Evolutionary conservation across 1,284 basidiomycete species (phyloP).

Genomic region (Ustilago lituana): DNA sequence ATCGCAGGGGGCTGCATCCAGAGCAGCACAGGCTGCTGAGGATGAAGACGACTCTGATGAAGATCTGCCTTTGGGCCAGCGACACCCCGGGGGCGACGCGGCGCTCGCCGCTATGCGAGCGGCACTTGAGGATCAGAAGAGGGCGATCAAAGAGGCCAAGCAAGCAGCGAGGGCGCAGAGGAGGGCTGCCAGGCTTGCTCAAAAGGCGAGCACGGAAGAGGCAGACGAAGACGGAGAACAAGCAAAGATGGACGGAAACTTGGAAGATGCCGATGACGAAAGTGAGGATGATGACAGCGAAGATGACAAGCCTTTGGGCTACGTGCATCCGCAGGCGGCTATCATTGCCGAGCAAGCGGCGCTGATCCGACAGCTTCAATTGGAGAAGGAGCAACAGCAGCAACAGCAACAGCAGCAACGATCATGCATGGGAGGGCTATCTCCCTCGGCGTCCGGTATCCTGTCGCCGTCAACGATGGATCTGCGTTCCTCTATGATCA

Average conservation of each 20-base stretch:
- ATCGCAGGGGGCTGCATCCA: not conserved
- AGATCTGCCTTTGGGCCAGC: constrained; percentile 53
- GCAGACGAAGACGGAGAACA: constrained; percentile 6
- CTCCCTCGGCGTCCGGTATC: constrained; percentile 10
- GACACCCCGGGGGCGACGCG: constrained; percentile 42
- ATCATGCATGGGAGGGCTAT: constrained; percentile 7
- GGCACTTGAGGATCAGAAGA: constrained; percentile 31
- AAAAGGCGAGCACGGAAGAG: constrained; percentile 14
- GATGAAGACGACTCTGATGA: constrained; percentile 54
- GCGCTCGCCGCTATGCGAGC: constrained; percentile 28
- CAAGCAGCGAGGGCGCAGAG: constrained; percentile 26
- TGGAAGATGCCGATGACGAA: constrained; percentile 25
- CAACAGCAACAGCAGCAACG: constrained; percentile 21
- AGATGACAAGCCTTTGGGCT: constrained; percentile 58
- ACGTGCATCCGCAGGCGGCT: constrained; percentile 61
- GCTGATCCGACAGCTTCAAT: constrained; percentile 56
- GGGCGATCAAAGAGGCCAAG: constrained; percentile 30
- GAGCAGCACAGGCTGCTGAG: not conserved
- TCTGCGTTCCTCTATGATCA: constrained; percentile 22
- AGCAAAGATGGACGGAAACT: not conserved
- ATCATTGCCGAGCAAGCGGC: constrained; percentile 66
- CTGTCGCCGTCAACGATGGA: constrained; percentile 29
- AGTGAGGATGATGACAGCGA: constrained; percentile 48
- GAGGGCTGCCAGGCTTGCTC: constrained; percentile 24
- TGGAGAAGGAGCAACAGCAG: constrained; percentile 50